phyloP scores from a whole-genome alignment of 768 basidiomycete genomes.

The Boletales sp. region DNA sequence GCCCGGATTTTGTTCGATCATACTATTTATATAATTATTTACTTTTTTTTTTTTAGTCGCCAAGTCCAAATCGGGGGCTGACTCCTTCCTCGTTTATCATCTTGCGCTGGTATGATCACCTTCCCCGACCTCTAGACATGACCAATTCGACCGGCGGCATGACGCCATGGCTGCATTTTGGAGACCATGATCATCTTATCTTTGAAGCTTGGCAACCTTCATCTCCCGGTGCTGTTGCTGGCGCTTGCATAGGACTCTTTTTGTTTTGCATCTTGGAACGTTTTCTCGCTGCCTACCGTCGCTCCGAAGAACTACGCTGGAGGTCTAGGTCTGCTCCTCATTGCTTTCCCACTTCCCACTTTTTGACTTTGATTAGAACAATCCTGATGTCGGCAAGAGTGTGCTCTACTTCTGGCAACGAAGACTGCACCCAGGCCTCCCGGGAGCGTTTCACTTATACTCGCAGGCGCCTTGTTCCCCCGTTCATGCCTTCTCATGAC shows the following conservation, averaged over 20 bases:
- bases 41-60: not conserved
- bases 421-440: not conserved
- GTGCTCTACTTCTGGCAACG: not conserved
- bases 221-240: conserved; percentile 66
- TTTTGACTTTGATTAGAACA: conserved; percentile 13
- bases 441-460: not conserved
- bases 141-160: conserved; percentile 35
- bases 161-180: conserved; percentile 70
- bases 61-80: conserved; percentile 5
- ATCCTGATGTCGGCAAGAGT: not conserved
- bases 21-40: too few species aligned
- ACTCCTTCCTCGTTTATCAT: too few species aligned
- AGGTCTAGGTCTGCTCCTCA: conserved; percentile 42
- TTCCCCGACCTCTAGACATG: not conserved
- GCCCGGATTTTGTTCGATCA: too few species aligned
- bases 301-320: conserved; percentile 57
- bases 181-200: conserved; percentile 56
- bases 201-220: conserved; percentile 69
- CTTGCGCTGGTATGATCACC: too few species aligned
- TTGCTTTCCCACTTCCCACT: not conserved
- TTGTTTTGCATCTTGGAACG: conserved; percentile 69
- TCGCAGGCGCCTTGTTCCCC: conserved; percentile 37
- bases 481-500: conserved; percentile 69
- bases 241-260: conserved; percentile 70
- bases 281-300: conserved; percentile 56